A percentile compares a stretch with the other conserved stretches of the same genome.
Evolutionary conservation across 2,329 filamentous ascomycete genomes (phyloP).

Genomic region (Fusarium liriodendri): DNA sequence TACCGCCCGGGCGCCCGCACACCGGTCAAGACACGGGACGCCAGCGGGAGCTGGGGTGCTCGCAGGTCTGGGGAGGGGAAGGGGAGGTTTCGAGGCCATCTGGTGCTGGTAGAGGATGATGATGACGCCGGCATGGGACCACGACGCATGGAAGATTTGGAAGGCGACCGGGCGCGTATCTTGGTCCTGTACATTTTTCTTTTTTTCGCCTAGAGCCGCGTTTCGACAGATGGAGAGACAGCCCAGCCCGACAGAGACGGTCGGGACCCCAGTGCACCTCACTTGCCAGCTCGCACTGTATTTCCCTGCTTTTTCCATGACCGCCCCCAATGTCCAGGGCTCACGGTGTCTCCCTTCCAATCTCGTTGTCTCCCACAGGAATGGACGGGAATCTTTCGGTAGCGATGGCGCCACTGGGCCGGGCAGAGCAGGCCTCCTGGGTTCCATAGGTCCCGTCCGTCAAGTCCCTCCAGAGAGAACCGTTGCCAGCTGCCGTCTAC

Average conservation of each 20-base stretch:
- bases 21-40: constrained; percentile 17
- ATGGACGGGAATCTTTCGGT: constrained; percentile 23
- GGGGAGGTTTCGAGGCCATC: constrained; percentile 31
- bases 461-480: not conserved
- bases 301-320: constrained; percentile 8
- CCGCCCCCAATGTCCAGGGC: not conserved
- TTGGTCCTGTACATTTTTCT: not conserved
- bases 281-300: constrained; percentile 13
- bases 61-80: not conserved
- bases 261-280: not conserved
- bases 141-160: constrained; percentile 31
- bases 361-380: constrained; percentile 10
- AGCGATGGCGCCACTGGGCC: not conserved
- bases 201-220: constrained; percentile 12
- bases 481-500: not conserved
- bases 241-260: not conserved
- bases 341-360: constrained; percentile 4
- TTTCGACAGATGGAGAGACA: not conserved
- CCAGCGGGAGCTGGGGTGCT: not conserved
- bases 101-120: constrained; percentile 35
- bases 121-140: constrained; percentile 44
- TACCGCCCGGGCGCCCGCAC: constrained; percentile 18
- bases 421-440: constrained; percentile 17
- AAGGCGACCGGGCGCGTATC: constrained; percentile 11
- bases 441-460: not conserved